Evolutionary conservation across 164 flowering plant species (phyloP), one percentile per base, ranked within the genome.

Genomic region (Stephania japonica): DNA sequence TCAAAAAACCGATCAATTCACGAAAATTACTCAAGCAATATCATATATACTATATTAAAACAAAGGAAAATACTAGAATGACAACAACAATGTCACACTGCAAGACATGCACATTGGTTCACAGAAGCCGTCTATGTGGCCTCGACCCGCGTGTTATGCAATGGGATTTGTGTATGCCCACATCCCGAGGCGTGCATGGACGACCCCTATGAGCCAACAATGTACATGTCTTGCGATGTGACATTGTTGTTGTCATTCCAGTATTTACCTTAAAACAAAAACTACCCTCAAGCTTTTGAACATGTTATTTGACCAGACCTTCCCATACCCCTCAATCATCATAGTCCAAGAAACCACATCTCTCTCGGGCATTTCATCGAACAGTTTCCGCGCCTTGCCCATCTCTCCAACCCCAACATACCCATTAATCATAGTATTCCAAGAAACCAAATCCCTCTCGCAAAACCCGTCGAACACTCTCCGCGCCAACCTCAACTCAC

Each of bases 251-350:
- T n/a, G n/a, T n/a, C n/a, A n/a, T n/a, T n/a, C n/a, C n/a, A n/a
- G n/a, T n/a, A n/a, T n/a, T n/a, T n/a, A n/a, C n/a, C n/a, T 62
- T 6, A 21, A 62, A 62, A 32, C 38, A 32, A 32, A 32, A 32
- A 32, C 38, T 32, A 32, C 38, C 2, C 4, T 32, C 38, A 32
- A 32, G 38, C 2, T 32, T 1, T 67, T 5, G 18, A 70, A 56
- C 61, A n/a, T 62, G 8, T 59, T 5, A n/a, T 24, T 59, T 59
- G 38, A 32, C 38, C 80, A 63, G 62, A 85, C 85, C 86, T 85
- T 82, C 43, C 83, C 81, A 75, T 85, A 85, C 47, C 79, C 86
- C 82, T 83, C 85, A 73, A 85, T 77, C 86, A 85, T 85, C 32
- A 81, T 79, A 10, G 86, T 74, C 84, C 85, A 82, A 61, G 87